Conservation (phyloP, 805 yeast genomes). For the Blastobotrys americana region DNA sequence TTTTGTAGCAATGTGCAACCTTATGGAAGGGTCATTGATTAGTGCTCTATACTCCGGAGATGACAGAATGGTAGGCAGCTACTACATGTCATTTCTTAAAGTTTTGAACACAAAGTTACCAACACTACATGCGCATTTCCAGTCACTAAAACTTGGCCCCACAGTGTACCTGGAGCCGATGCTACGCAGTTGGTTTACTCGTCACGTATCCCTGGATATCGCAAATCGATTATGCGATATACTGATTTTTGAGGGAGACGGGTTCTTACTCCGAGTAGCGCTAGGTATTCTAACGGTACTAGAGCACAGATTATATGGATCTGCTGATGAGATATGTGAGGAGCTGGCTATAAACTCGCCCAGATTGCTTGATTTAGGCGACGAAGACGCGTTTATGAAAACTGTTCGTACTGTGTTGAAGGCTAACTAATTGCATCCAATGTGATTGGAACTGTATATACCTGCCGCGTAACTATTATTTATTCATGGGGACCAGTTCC, state of each 20-base stretch:
- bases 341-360: constrained; percentile 32
- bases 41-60: constrained; percentile 29
- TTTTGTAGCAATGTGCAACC: constrained; percentile 35
- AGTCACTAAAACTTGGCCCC: constrained; percentile 36
- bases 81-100: constrained; percentile 41
- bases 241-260: constrained; percentile 54
- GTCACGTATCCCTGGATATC: constrained; percentile 40
- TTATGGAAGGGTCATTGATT: constrained; percentile 32
- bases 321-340: constrained; percentile 39
- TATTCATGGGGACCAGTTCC: too few relatives aligned
- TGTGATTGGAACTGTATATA: too few relatives aligned
- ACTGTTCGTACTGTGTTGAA: constrained; percentile 35
- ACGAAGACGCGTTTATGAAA: constrained; percentile 42
- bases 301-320: constrained; percentile 47
- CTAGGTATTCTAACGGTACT: constrained; percentile 46
- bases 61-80: constrained; percentile 32
- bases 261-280: constrained; percentile 44
- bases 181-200: constrained; percentile 39
- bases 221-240: constrained; percentile 49
- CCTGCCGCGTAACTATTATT: too few relatives aligned
- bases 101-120: constrained; percentile 41
- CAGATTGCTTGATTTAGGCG: constrained; percentile 39
- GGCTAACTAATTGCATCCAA: too few relatives aligned
- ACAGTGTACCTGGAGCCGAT: constrained; percentile 39
- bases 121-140: constrained; percentile 45